phyloP scores from a whole-genome alignment of 208 protist genomes.

The Crithidia fasciculata region DNA sequence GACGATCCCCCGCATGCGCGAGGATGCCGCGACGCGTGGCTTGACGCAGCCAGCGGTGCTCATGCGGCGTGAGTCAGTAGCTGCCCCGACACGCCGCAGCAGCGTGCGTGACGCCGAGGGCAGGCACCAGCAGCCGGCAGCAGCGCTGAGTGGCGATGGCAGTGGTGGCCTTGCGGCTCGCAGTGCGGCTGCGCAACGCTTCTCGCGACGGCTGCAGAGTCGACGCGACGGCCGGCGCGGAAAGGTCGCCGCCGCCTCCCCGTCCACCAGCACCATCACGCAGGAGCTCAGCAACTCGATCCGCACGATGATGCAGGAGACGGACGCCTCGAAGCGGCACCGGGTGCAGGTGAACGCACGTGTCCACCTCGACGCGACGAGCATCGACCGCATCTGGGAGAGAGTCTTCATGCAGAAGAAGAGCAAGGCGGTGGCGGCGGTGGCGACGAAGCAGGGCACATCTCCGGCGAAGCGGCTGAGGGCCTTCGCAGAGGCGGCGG shows the following conservation, averaged over 20 bases:
- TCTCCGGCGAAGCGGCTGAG: slow-evolving; percentile 14
- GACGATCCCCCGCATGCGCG: slow-evolving; percentile 34
- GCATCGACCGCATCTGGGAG: slow-evolving; percentile 34
- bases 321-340: slow-evolving; percentile 28
- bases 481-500: background rate
- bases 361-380: slow-evolving; percentile 29
- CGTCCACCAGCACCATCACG: background rate
- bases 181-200: background rate
- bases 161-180: background rate
- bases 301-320: slow-evolving; percentile 20
- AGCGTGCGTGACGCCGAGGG: no score
- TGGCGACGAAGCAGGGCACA: background rate
- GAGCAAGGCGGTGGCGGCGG: slow-evolving; percentile 5
- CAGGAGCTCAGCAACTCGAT: background rate
- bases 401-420: slow-evolving; percentile 29
- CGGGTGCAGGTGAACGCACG: slow-evolving; percentile 28
- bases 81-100: background rate
- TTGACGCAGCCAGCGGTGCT: slow-evolving; percentile 29
- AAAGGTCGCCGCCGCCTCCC: background rate
- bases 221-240: background rate
- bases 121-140: no score
- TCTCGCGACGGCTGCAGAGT: background rate
- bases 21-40: slow-evolving; percentile 35
- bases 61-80: background rate
- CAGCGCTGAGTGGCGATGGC: background rate